Evolutionary conservation across 78 protist genomes (phyloP), one percentile per base, ranked within the genome.

Genomic region (Chrysochromulina parva): DNA sequence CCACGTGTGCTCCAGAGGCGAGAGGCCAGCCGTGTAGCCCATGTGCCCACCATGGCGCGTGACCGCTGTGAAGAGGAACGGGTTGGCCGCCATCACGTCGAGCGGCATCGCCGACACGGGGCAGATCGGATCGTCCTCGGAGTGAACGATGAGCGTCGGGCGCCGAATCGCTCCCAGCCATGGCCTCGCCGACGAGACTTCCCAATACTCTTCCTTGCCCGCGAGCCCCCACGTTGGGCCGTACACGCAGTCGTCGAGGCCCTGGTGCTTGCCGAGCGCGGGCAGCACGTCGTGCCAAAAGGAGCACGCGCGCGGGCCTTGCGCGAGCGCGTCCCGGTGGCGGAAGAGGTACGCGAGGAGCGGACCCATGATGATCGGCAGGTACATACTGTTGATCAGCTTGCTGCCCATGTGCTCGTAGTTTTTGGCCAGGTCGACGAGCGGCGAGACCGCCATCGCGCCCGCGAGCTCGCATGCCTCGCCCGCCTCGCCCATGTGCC

Each of bases 11-110:
- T 13, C 50, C 53, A 69, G 50, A 13, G 78, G 78, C 78, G 78
- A 13, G 24, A 6, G 22, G 22, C 84, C 84, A 1, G 52, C 52
- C 24, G 84, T 74, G 52, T 48, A 74, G 55, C 84, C 84, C 26
- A 74, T 47, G 84, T 74, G 84, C 22, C 84, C 84, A 0, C 84
- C 84, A 55, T 48, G 84, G 38, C 84, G 84, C 24, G 84, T 74
- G 84, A 74, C 17, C 10, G 84, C 84, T 22, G 16, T 14, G 55
- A 48, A 3, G 55, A 74, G 10, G 55, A 2, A 22, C 38, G 84
- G 84, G 55, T 74, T 74, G 19, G 84, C 22, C 52, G n/a, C 14
- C 81, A 71, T 47, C 81, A 2, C n/a, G 76, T 17, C n/a, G 55
- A 74, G 84, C 55, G 84, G 84, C 52, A 48, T 22, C 52, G 53